Evolutionary conservation across 2,329 filamentous ascomycete genomes (phyloP).

Genomic region (Alternaria brassicae): DNA sequence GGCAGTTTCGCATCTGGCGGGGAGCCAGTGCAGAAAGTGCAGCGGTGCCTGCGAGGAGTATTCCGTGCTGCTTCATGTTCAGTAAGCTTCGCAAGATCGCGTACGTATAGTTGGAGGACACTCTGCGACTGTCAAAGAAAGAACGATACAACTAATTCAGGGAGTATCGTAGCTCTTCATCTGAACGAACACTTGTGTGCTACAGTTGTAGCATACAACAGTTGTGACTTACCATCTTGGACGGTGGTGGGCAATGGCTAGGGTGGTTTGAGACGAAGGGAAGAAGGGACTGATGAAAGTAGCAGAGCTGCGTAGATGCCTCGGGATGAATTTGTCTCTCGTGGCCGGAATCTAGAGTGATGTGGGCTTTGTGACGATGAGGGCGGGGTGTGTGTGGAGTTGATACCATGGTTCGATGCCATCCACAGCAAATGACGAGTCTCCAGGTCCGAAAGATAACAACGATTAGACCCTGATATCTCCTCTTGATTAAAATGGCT

Average conservation of each 20-base stretch:
- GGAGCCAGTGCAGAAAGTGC: not conserved
- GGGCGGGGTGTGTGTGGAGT: not conserved
- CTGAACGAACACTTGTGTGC: not conserved
- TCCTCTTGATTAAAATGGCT: not conserved
- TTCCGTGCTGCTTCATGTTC: slow-evolving; percentile 1
- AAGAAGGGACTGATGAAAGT: not conserved
- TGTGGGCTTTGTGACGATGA: not conserved
- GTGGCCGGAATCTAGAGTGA: not conserved
- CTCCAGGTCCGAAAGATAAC: not conserved
- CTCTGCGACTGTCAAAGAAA: not conserved
- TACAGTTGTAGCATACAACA: not conserved
- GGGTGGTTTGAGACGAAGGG: not conserved
- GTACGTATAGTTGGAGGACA: not conserved
- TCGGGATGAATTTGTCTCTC: not conserved
- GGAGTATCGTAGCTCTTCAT: too few species aligned
- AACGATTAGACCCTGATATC: not conserved
- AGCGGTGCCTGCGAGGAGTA: not conserved
- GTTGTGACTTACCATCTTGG: slow-evolving; percentile 6
- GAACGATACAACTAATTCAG: not conserved
- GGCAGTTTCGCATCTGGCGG: slow-evolving; percentile 6
- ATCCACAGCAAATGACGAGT: not conserved
- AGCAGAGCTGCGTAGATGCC: not conserved
- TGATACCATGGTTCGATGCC: slow-evolving; percentile 6
- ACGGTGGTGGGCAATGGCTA: not conserved
- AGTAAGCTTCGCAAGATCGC: not conserved